Evolutionary conservation across 331 rosid genomes (phyloP).

Genomic region (Malus hybrid): DNA sequence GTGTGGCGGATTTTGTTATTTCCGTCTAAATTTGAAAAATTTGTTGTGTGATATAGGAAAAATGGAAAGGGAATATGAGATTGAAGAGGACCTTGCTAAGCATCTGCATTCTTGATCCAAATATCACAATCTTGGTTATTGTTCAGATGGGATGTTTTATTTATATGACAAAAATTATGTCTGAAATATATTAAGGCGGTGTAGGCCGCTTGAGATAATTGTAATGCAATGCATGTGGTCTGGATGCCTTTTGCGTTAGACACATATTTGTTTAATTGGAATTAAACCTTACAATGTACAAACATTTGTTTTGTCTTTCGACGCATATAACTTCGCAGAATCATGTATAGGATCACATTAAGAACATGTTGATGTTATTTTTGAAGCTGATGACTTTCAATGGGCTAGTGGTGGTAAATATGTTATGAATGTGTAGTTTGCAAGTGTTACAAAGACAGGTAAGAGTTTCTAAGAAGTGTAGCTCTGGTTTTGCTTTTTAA

Average conservation of each 20-base stretch:
- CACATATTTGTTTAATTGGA: neutral
- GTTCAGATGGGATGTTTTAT: constrained; percentile 39
- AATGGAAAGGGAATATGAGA: constrained; percentile 62
- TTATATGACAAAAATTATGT: neutral
- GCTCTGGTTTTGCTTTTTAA: neutral
- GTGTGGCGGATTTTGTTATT: neutral
- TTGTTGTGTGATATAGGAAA: constrained; percentile 34
- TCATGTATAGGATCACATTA: neutral
- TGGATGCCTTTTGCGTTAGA: neutral
- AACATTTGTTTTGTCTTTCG: no score
- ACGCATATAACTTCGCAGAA: neutral
- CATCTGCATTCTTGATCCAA: constrained; percentile 64
- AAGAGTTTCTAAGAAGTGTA: neutral
- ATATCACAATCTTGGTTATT: constrained; percentile 58
- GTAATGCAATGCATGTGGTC: neutral
- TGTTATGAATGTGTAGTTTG: neutral
- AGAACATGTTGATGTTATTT: neutral
- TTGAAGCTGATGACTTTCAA: neutral
- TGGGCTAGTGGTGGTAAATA: neutral
- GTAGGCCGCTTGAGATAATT: neutral
- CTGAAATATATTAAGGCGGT: neutral
- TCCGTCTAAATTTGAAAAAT: neutral
- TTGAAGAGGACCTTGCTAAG: constrained; percentile 61
- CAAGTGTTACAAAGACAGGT: neutral
- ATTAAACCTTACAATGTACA: no score